Base-by-base conservation (phyloP, 1,284 basidiomycete genomes). In the Lentinus polychrous region DNA sequence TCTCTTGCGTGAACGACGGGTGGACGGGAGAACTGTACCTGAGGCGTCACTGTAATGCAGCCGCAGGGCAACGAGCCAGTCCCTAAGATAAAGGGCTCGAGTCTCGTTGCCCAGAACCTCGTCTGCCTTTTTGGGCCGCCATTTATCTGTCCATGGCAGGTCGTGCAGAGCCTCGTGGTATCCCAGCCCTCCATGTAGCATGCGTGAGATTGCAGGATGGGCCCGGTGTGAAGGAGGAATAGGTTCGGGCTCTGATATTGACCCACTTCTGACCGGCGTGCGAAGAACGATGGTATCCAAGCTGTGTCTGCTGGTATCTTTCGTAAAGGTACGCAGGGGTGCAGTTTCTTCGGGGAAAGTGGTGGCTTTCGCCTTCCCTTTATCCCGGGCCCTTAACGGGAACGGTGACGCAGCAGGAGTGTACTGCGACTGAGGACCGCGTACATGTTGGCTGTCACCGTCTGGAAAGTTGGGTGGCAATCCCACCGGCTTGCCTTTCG, bases 101-200 rank as follows among this genome's bases (percentile, higher is more conserved):
- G 68, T 60, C 61, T 90, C 83, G 62, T 95, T 96, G 8, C 90
- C 91, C 0, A 97, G 71, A 0, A 95, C 83, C 56, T 94, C 78
- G 12, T 76, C 69, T 1, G 91, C 87, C 32, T 70, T 66, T 45
- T 72, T 75, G 7, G 94, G 94, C 20, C 79, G 78, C 75, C 88
- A 95, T 53, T 78, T 83, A 44, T 89, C 83, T 31, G 75, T 70
- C 91, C 92, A 95, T 3, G 22, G 42, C 17, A 40, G 48, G 22
- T 12, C 51, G 41, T 8, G 49, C 38, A 15, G 20, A 33, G 12
- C 27, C 38, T 2, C 49, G 23, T 8, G 23, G n/a, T 35, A 12
- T 24, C 7, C 32, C 15, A 18, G 36, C 36, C 54, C 46, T 49
- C 49, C 38, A 54, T 48, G 1, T 49, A 18, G 38, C 10, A 78